Evolutionary conservation across 441 rosid genomes (phyloP).

Genomic region (Kokia cookei): DNA sequence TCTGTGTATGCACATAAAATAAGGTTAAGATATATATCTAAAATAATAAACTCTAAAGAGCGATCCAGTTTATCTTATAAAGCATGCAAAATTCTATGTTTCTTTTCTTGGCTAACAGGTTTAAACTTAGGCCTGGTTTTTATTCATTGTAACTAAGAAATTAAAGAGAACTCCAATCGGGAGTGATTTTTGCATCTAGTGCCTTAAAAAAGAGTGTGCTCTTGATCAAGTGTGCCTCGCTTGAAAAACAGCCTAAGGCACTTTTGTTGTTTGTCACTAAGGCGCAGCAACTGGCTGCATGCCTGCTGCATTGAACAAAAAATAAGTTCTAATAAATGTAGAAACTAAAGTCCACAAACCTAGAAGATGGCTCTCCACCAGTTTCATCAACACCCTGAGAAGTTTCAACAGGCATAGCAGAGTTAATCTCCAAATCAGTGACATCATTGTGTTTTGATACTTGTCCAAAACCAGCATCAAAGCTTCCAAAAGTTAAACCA

Average conservation of each 20-base stretch:
- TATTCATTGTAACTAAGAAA: too few relatives aligned
- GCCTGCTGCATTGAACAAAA: not conserved
- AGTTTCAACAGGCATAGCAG: constrained; percentile 30
- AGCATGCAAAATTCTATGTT: too few relatives aligned
- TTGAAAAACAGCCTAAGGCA: not conserved
- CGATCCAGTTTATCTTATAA: too few relatives aligned
- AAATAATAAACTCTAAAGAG: too few relatives aligned
- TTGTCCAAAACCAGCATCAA: constrained; percentile 38
- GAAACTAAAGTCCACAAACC: constrained; percentile 41
- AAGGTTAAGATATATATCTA: too few relatives aligned
- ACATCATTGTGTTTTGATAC: constrained; percentile 22
- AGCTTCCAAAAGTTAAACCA: constrained; percentile 87
- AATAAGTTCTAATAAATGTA: not conserved
- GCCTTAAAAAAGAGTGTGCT: too few relatives aligned
- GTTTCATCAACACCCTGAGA: constrained; percentile 29
- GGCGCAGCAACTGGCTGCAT: too few relatives aligned
- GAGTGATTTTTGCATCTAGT: too few relatives aligned
- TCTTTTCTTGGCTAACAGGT: not conserved
- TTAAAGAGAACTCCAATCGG: too few relatives aligned
- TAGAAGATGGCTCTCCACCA: constrained; percentile 42
- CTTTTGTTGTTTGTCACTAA: too few relatives aligned
- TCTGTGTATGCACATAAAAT: too few relatives aligned
- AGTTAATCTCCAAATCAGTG: constrained; percentile 24
- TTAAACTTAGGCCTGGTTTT: not conserved
- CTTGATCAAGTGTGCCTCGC: not conserved